Percentiles rank a stretch among this genome's conserved stretches.
These are phyloP conservation scores for Teunomyces lycoperdinae DNA, from an alignment of 805 yeast genomes.

Conservation along the genomic window DNA sequence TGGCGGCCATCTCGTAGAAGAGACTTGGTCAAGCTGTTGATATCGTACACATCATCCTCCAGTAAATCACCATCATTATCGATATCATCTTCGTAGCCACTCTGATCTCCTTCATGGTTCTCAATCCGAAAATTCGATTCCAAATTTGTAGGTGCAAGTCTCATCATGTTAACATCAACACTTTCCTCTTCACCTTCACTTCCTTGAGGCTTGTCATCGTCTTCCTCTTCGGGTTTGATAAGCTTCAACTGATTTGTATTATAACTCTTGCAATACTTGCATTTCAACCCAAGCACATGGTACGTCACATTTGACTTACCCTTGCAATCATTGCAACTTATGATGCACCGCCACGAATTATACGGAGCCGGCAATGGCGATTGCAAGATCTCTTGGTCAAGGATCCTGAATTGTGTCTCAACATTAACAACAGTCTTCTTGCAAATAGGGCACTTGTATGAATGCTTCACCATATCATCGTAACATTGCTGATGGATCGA, in stretches of 20 bases:
- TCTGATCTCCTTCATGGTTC: slow-evolving; percentile 13
- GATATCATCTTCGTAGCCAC: slow-evolving; percentile 15
- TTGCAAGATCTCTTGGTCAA: slow-evolving; percentile 76
- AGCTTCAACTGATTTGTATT: slow-evolving; percentile 75
- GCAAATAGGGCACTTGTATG: slow-evolving; percentile 90
- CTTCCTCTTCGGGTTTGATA: slow-evolving; percentile 62
- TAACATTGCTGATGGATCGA: slow-evolving; percentile 86
- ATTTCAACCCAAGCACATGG: slow-evolving; percentile 83
- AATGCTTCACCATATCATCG: slow-evolving; percentile 74
- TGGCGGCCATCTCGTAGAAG: slow-evolving; percentile 12
- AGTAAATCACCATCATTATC: slow-evolving; percentile 19
- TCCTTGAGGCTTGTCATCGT: slow-evolving; percentile 21
- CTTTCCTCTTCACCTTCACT: slow-evolving; percentile 8
- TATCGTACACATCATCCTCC: slow-evolving; percentile 21
- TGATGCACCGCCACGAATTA: slow-evolving; percentile 67
- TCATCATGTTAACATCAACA: slow-evolving; percentile 21
- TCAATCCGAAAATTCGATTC: slow-evolving; percentile 37
- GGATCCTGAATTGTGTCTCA: slow-evolving; percentile 82
- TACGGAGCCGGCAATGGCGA: slow-evolving; percentile 83
- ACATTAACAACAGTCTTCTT: slow-evolving; percentile 80
- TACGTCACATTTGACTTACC: slow-evolving; percentile 73
- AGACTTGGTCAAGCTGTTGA: slow-evolving; percentile 21
- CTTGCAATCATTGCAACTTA: slow-evolving; percentile 83
- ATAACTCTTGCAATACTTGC: slow-evolving; percentile 84
- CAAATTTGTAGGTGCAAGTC: slow-evolving; percentile 33